Base-by-base conservation (phyloP, 257 asterid genomes). In the Salvia splendens region DNA sequence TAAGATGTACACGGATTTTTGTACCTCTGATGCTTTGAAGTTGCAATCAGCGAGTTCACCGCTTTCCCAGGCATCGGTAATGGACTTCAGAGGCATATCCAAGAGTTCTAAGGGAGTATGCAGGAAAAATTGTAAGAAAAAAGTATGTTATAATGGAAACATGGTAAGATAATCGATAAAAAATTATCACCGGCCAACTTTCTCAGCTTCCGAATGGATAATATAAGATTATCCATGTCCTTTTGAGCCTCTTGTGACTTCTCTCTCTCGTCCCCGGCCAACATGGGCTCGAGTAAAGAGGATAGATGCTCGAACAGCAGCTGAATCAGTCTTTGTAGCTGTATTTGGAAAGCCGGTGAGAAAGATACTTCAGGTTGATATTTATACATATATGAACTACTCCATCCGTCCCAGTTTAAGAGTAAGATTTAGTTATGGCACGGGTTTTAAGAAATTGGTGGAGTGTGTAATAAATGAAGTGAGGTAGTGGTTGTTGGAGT, bases 71-170 rank as follows among this genome's bases (percentile, higher is more conserved):
- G 87, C 81, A 43, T 77, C 81, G 40, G 96, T 87, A 59, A 94
- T 83, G 35, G 87, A 84, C 85, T 85, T 91, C 88, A 91, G 76
- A 62, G 99, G 92, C 94, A 88, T 85, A 78, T 91, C 98, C 91
- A 94, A 64, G 75, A 94, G 95, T 74, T 91, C 97, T 91, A 78
- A 60, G 46, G 43, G 38, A 50, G 78, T 49, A 54, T 38, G 63
- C 32, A 60, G 17, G 50, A 14, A 61, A 24, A 51, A 60, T 45
- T 16, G 38, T 36, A 30, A 60, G 53, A 48, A 32, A 42, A 40
- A 42, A 24, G 61, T 17, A 15, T 66, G 9, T 43, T 40, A 45
- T 36, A 36, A 50, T 57, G 32, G 41, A 36, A 43, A 15, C 12
- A 5, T 7, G 50, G 55, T 36, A 49, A 4, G 35, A 60, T 12